Percentiles rank a stretch among this genome's conserved stretches.
Evolutionary conservation across 169 alveolate genomes (phyloP).

Genomic region (Fabrea salina): DNA sequence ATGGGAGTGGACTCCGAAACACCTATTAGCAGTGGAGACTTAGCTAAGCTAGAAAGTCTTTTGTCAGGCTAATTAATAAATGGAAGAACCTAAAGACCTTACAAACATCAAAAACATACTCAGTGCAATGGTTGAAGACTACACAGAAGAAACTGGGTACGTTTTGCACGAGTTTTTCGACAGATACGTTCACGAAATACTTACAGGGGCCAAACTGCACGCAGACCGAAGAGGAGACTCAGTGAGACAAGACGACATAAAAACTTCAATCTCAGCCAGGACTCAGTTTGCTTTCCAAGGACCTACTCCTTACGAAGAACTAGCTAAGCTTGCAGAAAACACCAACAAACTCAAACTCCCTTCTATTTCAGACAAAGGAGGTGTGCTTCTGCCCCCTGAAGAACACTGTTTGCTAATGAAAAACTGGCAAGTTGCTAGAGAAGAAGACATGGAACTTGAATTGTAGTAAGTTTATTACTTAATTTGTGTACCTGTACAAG

Average conservation of each 20-base stretch:
- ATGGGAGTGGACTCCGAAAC: background rate
- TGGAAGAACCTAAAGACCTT: slow-evolving; percentile 26
- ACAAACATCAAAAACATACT: background rate
- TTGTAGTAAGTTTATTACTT: too few species aligned
- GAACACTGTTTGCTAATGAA: background rate
- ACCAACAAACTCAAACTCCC: slow-evolving; percentile 8
- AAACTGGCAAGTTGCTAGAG: background rate
- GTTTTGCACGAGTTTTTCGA: slow-evolving; percentile 21
- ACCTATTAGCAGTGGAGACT: background rate
- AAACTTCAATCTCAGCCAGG: background rate
- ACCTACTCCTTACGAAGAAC: background rate
- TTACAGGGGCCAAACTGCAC: slow-evolving; percentile 25
- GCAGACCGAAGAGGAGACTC: slow-evolving; percentile 23
- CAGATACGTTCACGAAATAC: background rate
- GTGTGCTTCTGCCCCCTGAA: background rate
- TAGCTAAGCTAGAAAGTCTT: too few species aligned
- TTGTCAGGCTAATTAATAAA: too few species aligned
- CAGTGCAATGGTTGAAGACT: background rate
- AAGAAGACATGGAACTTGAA: slow-evolving; percentile 5
- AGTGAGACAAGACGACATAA: background rate
- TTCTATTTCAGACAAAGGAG: background rate
- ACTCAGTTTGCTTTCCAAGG: background rate
- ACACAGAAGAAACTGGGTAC: slow-evolving; percentile 6
- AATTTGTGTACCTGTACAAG: too few species aligned
- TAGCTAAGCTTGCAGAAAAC: background rate